Percentiles rank a stretch among this genome's conserved stretches.
Conservation (phyloP, 805 yeast genomes). For the Candida gorgasii region DNA sequence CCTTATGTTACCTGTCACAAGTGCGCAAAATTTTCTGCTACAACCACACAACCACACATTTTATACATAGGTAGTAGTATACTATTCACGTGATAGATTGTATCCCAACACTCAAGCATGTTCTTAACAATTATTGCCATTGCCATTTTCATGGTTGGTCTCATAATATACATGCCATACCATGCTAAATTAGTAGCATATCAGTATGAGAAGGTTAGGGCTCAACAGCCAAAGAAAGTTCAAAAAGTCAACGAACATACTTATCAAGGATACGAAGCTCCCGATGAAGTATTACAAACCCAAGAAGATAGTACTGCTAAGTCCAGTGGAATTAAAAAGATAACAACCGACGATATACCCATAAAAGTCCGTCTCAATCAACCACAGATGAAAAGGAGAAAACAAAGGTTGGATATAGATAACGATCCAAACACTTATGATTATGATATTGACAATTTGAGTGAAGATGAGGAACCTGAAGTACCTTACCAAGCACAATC, state of each 20-base stretch:
- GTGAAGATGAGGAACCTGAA: conserved; percentile 23
- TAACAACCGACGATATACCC: conserved; percentile 41
- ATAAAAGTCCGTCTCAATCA: conserved; percentile 30
- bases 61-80: no score
- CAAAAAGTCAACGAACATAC: conserved; percentile 1
- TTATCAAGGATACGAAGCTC: conserved; percentile 39
- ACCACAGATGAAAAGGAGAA: conserved; percentile 26
- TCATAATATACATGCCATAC: conserved; percentile 48
- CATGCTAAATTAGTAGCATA: conserved; percentile 51
- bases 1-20: background rate
- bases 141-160: conserved; percentile 41
- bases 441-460: conserved; percentile 46
- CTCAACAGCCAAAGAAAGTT: background rate
- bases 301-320: conserved; percentile 10
- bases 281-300: conserved; percentile 31
- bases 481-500: background rate
- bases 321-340: conserved; percentile 24
- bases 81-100: background rate
- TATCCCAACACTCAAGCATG: conserved; percentile 20
- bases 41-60: no score
- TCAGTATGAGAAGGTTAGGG: conserved; percentile 33
- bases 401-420: conserved; percentile 33
- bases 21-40: background rate
- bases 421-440: conserved; percentile 43
- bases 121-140: conserved; percentile 39